Conservation (phyloP, 2,329 filamentous ascomycete genomes). For the Fusarium caatingaense region DNA sequence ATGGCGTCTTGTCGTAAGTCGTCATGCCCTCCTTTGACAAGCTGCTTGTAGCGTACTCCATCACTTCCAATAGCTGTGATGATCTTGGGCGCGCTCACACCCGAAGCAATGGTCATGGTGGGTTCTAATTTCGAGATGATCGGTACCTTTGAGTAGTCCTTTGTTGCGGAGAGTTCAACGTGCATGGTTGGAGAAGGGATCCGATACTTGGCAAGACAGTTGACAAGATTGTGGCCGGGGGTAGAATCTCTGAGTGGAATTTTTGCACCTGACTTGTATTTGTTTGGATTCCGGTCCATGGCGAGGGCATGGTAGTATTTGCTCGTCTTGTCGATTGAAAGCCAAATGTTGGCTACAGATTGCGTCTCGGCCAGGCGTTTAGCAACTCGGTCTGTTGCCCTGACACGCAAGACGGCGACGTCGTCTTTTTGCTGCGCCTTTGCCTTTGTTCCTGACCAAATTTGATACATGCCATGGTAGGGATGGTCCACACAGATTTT, state of each 20-base stretch:
- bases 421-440: constrained; percentile 78
- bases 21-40: constrained; percentile 96
- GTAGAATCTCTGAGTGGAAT: constrained; percentile 71
- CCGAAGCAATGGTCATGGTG: constrained; percentile 85
- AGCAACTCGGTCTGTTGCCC: constrained; percentile 77
- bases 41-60: constrained; percentile 84
- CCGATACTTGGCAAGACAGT: constrained; percentile 70
- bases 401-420: constrained; percentile 77
- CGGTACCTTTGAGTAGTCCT: constrained; percentile 82
- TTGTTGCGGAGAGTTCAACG: constrained; percentile 77
- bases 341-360: constrained; percentile 69
- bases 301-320: constrained; percentile 73
- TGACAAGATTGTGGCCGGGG: constrained; percentile 72
- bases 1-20: constrained; percentile 96
- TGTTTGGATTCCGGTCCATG: constrained; percentile 70
- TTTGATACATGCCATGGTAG: constrained; percentile 96
- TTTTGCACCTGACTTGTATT: constrained; percentile 75
- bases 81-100: constrained; percentile 93
- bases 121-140: constrained; percentile 77
- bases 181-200: constrained; percentile 93
- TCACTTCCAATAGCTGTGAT: constrained; percentile 84
- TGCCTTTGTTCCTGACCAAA: constrained; percentile 83
- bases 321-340: constrained; percentile 78
- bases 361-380: constrained; percentile 67
- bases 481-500: constrained; percentile 93